phyloP scores from a whole-genome alignment of 228 moss, liverwort and hornwort species.

The Sphagnum magellanicum region DNA sequence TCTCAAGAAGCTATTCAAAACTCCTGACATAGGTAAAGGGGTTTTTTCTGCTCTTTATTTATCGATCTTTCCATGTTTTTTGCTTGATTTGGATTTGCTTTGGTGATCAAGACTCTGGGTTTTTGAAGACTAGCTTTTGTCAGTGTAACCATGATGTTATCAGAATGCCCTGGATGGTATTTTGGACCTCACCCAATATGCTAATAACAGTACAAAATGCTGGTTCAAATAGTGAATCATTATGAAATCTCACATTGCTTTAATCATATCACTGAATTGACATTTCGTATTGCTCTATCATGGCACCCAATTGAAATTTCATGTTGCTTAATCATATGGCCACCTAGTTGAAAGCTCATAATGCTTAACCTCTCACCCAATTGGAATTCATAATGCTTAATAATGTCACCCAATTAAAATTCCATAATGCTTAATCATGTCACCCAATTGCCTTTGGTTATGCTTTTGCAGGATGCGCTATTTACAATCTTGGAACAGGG shows the following conservation, averaged over 20 bases:
- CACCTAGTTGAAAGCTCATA: too few relatives aligned
- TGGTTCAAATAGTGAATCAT: too few relatives aligned
- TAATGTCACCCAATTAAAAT: background rate
- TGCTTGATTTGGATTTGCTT: background rate
- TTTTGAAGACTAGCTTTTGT: background rate
- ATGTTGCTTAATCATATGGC: too few relatives aligned
- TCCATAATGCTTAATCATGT: too few relatives aligned
- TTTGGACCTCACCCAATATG: too few relatives aligned
- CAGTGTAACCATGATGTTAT: too few relatives aligned
- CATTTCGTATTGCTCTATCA: too few relatives aligned
- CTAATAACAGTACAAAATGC: too few relatives aligned
- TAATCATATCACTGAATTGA: too few relatives aligned
- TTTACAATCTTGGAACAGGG: constrained; percentile 87
- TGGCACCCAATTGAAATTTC: too few relatives aligned
- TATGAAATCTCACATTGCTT: too few relatives aligned
- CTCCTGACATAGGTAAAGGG: constrained; percentile 58
- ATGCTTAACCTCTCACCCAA: background rate
- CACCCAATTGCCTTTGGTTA: constrained; percentile 1
- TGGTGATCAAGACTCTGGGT: background rate
- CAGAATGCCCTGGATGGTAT: too few relatives aligned
- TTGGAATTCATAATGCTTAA: background rate
- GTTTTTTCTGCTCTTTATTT: background rate
- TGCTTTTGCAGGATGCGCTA: constrained; percentile 64
- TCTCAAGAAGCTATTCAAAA: constrained; percentile 66
- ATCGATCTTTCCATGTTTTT: background rate